A percentile compares a stretch with the other conserved stretches of the same genome.
phyloP scores from a whole-genome alignment of 2,329 filamentous ascomycete genomes.

The Plenodomus biglobosus region DNA sequence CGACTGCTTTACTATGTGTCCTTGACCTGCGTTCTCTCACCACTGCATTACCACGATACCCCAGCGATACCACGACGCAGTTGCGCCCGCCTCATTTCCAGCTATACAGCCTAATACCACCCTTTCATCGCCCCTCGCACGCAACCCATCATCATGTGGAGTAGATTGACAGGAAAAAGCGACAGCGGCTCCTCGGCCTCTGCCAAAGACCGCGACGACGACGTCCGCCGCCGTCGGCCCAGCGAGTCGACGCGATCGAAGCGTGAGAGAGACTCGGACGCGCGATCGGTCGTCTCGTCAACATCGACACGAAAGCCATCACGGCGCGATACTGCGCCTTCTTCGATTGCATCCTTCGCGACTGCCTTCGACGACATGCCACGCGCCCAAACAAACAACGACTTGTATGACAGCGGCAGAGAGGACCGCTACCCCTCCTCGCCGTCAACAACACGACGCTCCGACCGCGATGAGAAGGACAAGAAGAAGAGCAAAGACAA shows the following conservation, averaged over 20 bases:
- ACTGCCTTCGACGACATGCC: conserved; percentile 42
- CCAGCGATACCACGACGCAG: conserved; percentile 16
- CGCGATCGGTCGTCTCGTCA: conserved; percentile 41
- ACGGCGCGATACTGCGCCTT: conserved; percentile 32
- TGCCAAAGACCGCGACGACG: conserved; percentile 31
- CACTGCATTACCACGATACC: conserved; percentile 29
- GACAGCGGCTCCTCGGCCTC: conserved; percentile 33
- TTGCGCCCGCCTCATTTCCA: conserved; percentile 24
- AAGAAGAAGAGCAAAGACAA: conserved; percentile 27
- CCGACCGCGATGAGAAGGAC: conserved; percentile 38
- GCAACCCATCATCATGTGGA: conserved; percentile 40
- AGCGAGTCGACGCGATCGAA: conserved; percentile 33
- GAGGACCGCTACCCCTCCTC: conserved; percentile 35
- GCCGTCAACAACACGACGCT: conserved; percentile 25
- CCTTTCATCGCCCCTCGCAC: conserved; percentile 12
- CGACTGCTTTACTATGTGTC: conserved; percentile 15
- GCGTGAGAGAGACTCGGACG: conserved; percentile 33
- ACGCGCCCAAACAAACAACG: conserved; percentile 15
- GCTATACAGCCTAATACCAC: conserved; percentile 18
- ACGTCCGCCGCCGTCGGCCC: conserved; percentile 29
- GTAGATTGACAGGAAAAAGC: conserved; percentile 41
- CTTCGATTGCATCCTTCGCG: conserved; percentile 44
- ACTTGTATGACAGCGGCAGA: conserved; percentile 33
- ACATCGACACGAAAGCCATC: conserved; percentile 39
- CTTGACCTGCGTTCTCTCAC: conserved; percentile 23